Percentiles rank a stretch among this genome's conserved stretches.
phyloP scores from a whole-genome alignment of 1,139 yeast species.

The Saccharomycopsis crataegensis region DNA sequence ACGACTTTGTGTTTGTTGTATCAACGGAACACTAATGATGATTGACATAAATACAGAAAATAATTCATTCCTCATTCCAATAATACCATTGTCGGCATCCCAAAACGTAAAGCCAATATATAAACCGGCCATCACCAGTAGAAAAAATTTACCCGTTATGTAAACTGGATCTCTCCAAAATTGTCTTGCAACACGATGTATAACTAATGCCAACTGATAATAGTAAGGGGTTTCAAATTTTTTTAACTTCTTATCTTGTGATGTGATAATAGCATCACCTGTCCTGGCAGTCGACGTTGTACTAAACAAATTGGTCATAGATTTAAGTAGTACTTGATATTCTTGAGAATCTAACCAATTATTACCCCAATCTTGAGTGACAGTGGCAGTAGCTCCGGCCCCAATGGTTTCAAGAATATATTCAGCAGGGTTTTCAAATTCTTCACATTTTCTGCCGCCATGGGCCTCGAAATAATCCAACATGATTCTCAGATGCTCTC shows the following conservation, averaged over 20 bases:
- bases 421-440: constrained; percentile 57
- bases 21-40: constrained; percentile 41
- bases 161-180: constrained; percentile 36
- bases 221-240: constrained; percentile 31
- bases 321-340: constrained; percentile 14
- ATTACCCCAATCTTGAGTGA: constrained; percentile 39
- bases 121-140: constrained; percentile 36
- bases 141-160: constrained; percentile 31
- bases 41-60: constrained; percentile 43
- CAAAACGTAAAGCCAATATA: constrained; percentile 50
- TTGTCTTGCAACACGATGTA: constrained; percentile 30
- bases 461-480: constrained; percentile 49
- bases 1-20: constrained; percentile 48
- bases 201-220: constrained; percentile 29
- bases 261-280: constrained; percentile 9
- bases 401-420: constrained; percentile 58
- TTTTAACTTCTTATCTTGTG: constrained; percentile 31
- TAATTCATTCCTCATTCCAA: constrained; percentile 45
- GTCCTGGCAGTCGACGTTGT: too few relatives aligned
- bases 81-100: constrained; percentile 39
- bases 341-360: constrained; percentile 35
- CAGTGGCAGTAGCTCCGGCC: constrained; percentile 58
- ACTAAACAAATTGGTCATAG: too few relatives aligned
- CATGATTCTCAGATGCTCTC: constrained; percentile 42
- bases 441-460: constrained; percentile 42